Conservation (phyloP, 805 yeast genomes). For the Kuraishia molischiana region DNA sequence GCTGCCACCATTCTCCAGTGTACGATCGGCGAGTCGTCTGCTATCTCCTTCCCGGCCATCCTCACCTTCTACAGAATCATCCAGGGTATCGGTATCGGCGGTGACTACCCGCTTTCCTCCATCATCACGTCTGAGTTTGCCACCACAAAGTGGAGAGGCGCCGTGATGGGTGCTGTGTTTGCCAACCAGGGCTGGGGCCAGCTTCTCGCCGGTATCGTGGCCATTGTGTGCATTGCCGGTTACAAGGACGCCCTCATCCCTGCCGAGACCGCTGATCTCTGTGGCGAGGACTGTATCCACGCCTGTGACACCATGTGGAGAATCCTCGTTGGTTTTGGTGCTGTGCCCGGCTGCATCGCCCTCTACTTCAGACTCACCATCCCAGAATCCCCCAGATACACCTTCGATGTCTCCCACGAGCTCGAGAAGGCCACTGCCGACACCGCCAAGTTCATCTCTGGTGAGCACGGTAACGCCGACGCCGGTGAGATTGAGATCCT, state of each 20-base stretch:
- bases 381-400: constrained; percentile 91
- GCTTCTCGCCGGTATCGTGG: constrained; percentile 76
- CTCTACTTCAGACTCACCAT: constrained; percentile 87
- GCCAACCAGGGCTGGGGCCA: constrained; percentile 98
- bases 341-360: constrained; percentile 80
- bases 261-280: constrained; percentile 46
- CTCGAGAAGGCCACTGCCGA: constrained; percentile 37
- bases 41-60: constrained; percentile 63
- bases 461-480: constrained; percentile 25
- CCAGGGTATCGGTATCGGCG: constrained; percentile 96
- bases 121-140: constrained; percentile 88
- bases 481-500: constrained; percentile 23
- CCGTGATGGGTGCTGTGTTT: constrained; percentile 92
- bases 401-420: constrained; percentile 63
- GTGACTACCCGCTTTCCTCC: constrained; percentile 93
- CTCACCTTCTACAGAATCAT: constrained; percentile 71
- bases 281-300: constrained; percentile 56
- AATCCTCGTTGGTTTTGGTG: constrained; percentile 79
- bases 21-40: constrained; percentile 61
- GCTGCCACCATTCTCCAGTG: constrained; percentile 73
- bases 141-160: constrained; percentile 96
- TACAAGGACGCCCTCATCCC: constrained; percentile 52
- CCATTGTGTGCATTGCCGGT: constrained; percentile 66
- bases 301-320: constrained; percentile 96
- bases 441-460: constrained; percentile 28